Base-by-base conservation (phyloP, 2,329 filamentous ascomycete species). In the Didymellaceae sp. region DNA sequence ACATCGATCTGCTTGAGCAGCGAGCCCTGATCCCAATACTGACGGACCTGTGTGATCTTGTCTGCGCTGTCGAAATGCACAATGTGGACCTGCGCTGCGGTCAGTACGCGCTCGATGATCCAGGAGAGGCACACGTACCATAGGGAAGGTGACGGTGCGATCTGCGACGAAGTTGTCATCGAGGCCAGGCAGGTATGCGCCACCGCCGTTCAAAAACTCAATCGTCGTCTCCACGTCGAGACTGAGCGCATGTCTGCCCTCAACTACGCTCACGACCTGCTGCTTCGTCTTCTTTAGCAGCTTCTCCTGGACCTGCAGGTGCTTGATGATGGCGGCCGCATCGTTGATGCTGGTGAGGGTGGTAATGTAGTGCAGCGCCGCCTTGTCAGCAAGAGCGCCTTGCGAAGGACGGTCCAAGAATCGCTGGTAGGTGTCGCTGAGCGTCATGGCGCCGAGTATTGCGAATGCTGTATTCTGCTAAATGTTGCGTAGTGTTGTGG, bases 101-200 rank as follows among this genome's bases (percentile, higher is more conserved):
- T 66, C 47, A 60, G 47, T 28, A 22, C 35, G 26, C 28, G 16
- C 33, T 14, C 9, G 17, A 24, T 11, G 5, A 9, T 21, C 10
- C 37, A 3, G 3, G 8, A 20, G 43, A 5, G 17, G 22, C 11
- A 3, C 2, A 82, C 88, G 71, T 81, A 97, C 92, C 77, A 96
- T 85, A 39, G 90, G 85, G 59, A 97, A 81, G 42, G 84, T 85
- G 55, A 91, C 91, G 46, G 84, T 84, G 66, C 87, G 87, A 74
- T 96, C 91, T 48, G 89, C 80, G 51, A 99, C 77, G 73, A 97
- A 96, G 78, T 97, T 97, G 79, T 97, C 91, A 67, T 97, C 93
- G 39, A 99, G 80, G 38, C 86, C 86, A 5, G 93, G 93, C 47
- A 97, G 82, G 77, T 94, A 97, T 58, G 87, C 83, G 58, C 91